phyloP scores from a whole-genome alignment of 2,329 filamentous ascomycete species.

The Leptographium radiaticola region DNA sequence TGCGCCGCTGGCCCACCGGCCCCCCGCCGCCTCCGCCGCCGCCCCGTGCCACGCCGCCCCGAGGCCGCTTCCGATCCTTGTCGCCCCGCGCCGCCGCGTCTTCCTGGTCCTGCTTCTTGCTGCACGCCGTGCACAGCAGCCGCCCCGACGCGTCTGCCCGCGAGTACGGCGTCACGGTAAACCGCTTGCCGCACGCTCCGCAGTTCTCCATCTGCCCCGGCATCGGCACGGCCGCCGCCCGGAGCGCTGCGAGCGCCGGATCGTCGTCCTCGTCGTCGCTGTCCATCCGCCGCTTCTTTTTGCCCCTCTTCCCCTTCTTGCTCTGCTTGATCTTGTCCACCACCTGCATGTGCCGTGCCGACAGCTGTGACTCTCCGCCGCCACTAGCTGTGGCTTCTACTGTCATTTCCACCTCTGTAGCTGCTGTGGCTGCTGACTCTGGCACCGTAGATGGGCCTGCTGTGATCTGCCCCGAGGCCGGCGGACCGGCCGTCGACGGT shows the following conservation, averaged over 20 bases:
- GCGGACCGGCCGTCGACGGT: slow-evolving; percentile 4
- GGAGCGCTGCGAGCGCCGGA: slow-evolving; percentile 33
- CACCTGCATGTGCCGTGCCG: slow-evolving; percentile 23
- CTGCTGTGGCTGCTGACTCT: background rate
- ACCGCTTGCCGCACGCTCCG: slow-evolving; percentile 71
- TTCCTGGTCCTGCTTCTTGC: slow-evolving; percentile 56
- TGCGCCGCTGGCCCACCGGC: slow-evolving; percentile 49
- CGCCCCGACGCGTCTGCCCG: slow-evolving; percentile 63
- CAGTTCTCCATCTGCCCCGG: slow-evolving; percentile 86
- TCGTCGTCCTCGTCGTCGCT: slow-evolving; percentile 27
- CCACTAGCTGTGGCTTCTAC: background rate
- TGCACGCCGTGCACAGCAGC: slow-evolving; percentile 72
- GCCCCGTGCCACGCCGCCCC: slow-evolving; percentile 31
- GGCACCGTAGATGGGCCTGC: background rate
- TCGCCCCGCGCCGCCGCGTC: slow-evolving; percentile 38
- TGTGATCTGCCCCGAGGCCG: background rate
- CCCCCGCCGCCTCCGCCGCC: slow-evolving; percentile 30
- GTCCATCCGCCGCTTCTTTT: slow-evolving; percentile 35
- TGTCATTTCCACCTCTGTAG: background rate
- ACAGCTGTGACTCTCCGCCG: slow-evolving; percentile 33
- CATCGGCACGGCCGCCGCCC: slow-evolving; percentile 35
- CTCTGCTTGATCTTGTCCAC: slow-evolving; percentile 50
- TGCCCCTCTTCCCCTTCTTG: slow-evolving; percentile 41
- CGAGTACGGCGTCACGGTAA: slow-evolving; percentile 85
- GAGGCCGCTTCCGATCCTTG: slow-evolving; percentile 25